These are phyloP conservation scores for Tephrocybe sp. DNA, from an alignment of 768 basidiomycete species.

Conservation along the genomic window DNA sequence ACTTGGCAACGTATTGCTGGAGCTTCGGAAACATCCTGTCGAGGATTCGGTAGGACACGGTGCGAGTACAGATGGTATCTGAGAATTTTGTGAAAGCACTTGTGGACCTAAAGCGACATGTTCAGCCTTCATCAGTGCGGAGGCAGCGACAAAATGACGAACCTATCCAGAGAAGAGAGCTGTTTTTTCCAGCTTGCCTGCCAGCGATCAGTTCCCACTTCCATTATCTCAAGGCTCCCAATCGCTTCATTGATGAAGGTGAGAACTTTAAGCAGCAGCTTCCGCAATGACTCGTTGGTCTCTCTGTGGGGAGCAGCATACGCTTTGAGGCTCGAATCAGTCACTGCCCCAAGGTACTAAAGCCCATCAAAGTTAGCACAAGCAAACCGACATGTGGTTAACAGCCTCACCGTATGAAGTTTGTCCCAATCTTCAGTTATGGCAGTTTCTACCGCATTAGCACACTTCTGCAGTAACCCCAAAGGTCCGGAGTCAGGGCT, in stretches of 20 bases:
- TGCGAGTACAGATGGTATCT: constrained; percentile 4
- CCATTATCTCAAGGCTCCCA: not conserved
- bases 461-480: too few species aligned
- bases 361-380: not conserved
- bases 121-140: not conserved
- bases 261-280: not conserved
- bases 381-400: not conserved
- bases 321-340: not conserved
- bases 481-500: too few species aligned
- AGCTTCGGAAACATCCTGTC: constrained; percentile 26
- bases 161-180: constrained; percentile 14
- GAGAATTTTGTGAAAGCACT: constrained; percentile 9
- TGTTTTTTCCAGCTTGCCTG: constrained; percentile 2
- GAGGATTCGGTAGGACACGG: constrained; percentile 4
- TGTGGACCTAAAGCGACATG: constrained; percentile 6
- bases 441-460: too few species aligned
- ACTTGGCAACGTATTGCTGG: constrained; percentile 36
- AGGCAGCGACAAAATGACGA: not conserved
- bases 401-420: too few species aligned
- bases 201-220: constrained; percentile 6
- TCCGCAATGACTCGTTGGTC: not conserved
- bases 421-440: too few species aligned
- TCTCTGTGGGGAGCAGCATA: too few species aligned
- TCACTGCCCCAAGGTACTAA: constrained; percentile 2
- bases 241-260: not conserved